Conservation (phyloP, 2,329 filamentous ascomycete species). For the Curvularia sp. region DNA sequence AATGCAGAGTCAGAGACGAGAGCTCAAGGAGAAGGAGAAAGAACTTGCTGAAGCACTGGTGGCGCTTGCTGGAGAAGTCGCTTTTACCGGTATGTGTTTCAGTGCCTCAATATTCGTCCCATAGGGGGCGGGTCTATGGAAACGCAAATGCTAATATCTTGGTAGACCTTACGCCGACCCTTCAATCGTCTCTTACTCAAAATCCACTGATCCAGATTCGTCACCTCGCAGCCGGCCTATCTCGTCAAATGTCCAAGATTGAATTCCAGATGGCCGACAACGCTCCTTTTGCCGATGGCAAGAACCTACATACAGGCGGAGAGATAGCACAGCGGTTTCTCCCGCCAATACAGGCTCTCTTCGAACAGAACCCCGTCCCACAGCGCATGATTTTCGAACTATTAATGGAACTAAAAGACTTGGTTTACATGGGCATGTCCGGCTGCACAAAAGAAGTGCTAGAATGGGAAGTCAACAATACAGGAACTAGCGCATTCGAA, state of each 20-base stretch:
- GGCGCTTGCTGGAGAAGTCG: slow-evolving; percentile 43
- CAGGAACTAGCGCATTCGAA: slow-evolving; percentile 34
- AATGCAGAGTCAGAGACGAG: slow-evolving; percentile 44
- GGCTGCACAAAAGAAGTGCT: slow-evolving; percentile 37
- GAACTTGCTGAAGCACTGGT: slow-evolving; percentile 46
- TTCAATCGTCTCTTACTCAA: slow-evolving; percentile 42
- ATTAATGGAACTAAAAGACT: slow-evolving; percentile 45
- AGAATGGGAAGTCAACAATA: slow-evolving; percentile 40
- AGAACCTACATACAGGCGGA: slow-evolving; percentile 45
- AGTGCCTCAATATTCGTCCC: too few species aligned
- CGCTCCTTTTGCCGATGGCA: slow-evolving; percentile 39
- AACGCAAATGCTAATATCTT: slow-evolving; percentile 8
- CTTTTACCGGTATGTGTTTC: slow-evolving; percentile 37
- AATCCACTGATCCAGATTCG: slow-evolving; percentile 46
- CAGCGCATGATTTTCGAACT: slow-evolving; percentile 47
- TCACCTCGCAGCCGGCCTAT: slow-evolving; percentile 44
- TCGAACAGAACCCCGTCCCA: slow-evolving; percentile 40
- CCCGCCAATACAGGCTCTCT: slow-evolving; percentile 41
- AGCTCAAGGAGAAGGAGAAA: slow-evolving; percentile 44
- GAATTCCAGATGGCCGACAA: slow-evolving; percentile 48
- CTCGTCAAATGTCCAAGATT: slow-evolving; percentile 45
- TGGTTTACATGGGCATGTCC: slow-evolving; percentile 38
- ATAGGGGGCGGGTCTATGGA: too few species aligned
- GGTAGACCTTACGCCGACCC: slow-evolving; percentile 38
- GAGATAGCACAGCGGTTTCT: slow-evolving; percentile 45